phyloP scores from a whole-genome alignment of 108 stramenopile species.

The Fragilaria radians region DNA sequence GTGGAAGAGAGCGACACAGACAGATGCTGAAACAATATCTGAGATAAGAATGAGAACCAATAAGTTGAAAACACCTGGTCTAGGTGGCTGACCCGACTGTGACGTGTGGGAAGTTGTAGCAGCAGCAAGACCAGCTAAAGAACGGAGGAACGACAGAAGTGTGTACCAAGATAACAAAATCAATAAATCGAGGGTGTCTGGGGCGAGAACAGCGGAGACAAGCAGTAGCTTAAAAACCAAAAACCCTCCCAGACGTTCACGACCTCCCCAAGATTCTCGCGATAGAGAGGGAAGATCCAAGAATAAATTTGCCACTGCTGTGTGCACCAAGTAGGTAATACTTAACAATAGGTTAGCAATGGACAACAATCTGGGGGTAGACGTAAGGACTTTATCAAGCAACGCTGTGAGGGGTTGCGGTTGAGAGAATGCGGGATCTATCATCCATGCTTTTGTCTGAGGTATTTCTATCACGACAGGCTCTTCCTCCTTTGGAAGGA shows the following conservation, averaged over 20 bases:
- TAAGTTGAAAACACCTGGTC: slow-evolving; percentile 40
- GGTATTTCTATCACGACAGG: no score
- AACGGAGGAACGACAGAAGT: slow-evolving; percentile 49
- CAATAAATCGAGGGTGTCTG: slow-evolving; percentile 60
- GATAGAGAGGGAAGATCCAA: slow-evolving; percentile 28
- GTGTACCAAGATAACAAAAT: slow-evolving; percentile 71
- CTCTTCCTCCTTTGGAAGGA: no score
- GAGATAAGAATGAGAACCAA: slow-evolving; percentile 40
- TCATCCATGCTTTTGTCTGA: no score
- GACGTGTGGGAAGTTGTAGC: slow-evolving; percentile 31
- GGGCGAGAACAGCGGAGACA: slow-evolving; percentile 54
- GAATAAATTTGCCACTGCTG: slow-evolving; percentile 64
- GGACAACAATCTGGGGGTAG: slow-evolving; percentile 55
- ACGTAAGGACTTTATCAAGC: slow-evolving; percentile 52
- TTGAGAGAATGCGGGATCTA: slow-evolving; percentile 12
- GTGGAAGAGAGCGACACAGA: slow-evolving; percentile 49
- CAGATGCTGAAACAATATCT: slow-evolving; percentile 36
- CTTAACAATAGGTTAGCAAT: slow-evolving; percentile 64
- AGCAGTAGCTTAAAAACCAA: slow-evolving; percentile 71
- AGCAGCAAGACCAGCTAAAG: slow-evolving; percentile 47
- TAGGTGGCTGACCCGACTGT: slow-evolving; percentile 35
- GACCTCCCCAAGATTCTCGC: slow-evolving; percentile 14
- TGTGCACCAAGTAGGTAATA: slow-evolving; percentile 50
- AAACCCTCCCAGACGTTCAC: slow-evolving; percentile 59
- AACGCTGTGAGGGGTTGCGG: slow-evolving; percentile 20